These are phyloP conservation scores for Melanomma pulvis-pyrius DNA, from an alignment of 495 filamentous ascomycete genomes.

Conservation along the genomic window DNA sequence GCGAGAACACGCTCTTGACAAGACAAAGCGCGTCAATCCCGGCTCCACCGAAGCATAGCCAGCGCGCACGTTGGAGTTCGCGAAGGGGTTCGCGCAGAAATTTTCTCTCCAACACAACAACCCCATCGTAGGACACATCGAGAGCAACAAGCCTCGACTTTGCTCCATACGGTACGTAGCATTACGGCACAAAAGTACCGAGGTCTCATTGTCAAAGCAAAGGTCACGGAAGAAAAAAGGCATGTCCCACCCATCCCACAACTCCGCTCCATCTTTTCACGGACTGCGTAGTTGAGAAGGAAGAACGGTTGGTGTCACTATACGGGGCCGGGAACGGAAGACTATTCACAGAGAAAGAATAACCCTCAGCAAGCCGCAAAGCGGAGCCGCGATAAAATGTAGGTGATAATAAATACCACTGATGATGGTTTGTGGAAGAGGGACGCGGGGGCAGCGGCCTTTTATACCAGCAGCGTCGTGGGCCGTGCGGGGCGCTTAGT, in stretches of 20 bases:
- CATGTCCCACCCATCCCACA: conserved; percentile 58
- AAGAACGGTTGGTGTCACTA: conserved; percentile 47
- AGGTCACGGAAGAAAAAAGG: too few species aligned
- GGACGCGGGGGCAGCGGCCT: conserved; percentile 22
- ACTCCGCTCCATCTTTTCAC: conserved; percentile 51
- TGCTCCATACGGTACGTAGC: too few species aligned
- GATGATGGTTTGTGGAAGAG: conserved; percentile 51
- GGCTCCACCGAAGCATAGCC: too few species aligned
- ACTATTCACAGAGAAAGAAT: conserved; percentile 53
- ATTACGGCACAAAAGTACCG: too few species aligned
- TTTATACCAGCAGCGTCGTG: conserved; percentile 15
- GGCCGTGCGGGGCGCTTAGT: conserved; percentile 13
- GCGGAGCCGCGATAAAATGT: conserved; percentile 51
- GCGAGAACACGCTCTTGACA: background rate
- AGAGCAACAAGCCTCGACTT: too few species aligned
- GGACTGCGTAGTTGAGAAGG: conserved; percentile 49
- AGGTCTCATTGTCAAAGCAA: too few species aligned
- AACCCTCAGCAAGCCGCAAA: conserved; percentile 59
- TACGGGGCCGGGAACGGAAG: conserved; percentile 61
- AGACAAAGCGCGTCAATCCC: too few species aligned
- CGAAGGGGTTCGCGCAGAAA: too few species aligned
- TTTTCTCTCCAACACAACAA: too few species aligned
- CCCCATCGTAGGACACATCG: too few species aligned
- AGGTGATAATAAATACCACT: conserved; percentile 48
- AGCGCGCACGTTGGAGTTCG: too few species aligned